Percentiles rank a stretch among this genome's conserved stretches.
Conservation (phyloP, 2,329 filamentous ascomycete species). For the Arthrobotrys pseudoclavata region DNA sequence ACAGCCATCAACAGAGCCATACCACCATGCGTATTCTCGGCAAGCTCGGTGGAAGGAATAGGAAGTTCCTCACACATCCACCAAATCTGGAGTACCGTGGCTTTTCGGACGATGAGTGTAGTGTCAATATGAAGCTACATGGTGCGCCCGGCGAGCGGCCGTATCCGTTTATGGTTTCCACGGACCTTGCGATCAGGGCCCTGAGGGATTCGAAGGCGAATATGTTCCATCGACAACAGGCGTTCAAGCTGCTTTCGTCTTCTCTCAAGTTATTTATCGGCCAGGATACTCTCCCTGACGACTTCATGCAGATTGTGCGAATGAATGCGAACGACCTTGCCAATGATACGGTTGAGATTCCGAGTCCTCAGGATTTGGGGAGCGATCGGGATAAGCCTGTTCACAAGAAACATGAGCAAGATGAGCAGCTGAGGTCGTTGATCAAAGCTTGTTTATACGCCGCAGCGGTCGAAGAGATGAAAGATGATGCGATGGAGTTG, state of each 20-base stretch:
- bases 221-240: constrained; percentile 90
- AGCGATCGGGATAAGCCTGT: constrained; percentile 86
- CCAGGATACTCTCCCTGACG: constrained; percentile 87
- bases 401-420: constrained; percentile 86
- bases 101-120: constrained; percentile 88
- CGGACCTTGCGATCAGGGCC: constrained; percentile 82
- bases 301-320: constrained; percentile 85
- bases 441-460: constrained; percentile 91
- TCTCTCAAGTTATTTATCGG: constrained; percentile 93
- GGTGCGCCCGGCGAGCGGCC: constrained; percentile 90
- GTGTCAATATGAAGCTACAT: constrained; percentile 88
- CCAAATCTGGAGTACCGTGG: constrained; percentile 85
- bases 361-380: constrained; percentile 63
- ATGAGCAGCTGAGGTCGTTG: constrained; percentile 84
- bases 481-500: constrained; percentile 80
- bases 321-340: constrained; percentile 90
- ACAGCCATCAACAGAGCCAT: constrained; percentile 97
- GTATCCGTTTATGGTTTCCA: constrained; percentile 86
- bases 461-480: constrained; percentile 83
- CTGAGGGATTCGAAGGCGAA: constrained; percentile 75
- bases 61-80: constrained; percentile 93
- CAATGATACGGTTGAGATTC: constrained; percentile 77
- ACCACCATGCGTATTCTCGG: constrained; percentile 97
- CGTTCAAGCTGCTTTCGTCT: constrained; percentile 85
- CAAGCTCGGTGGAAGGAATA: constrained; percentile 93